phyloP scores from a whole-genome alignment of 1,139 yeast genomes.

The Taphrina flavorubra region DNA sequence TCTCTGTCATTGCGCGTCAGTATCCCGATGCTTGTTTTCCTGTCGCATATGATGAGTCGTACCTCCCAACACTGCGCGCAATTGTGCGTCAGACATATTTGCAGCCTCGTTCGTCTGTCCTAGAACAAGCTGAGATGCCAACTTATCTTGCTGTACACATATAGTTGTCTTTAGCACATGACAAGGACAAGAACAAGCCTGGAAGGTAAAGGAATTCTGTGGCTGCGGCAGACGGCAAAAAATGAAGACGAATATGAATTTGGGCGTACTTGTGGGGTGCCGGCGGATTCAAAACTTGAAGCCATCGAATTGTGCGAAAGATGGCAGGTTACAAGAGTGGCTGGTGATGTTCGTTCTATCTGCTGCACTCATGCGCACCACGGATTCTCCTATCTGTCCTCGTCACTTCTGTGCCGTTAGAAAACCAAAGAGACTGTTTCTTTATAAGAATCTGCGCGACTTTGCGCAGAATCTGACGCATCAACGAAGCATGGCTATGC shows the following conservation, averaged over 20 bases:
- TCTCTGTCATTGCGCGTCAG: constrained; percentile 9
- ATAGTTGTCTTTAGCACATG: neutral
- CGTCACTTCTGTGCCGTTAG: too few relatives aligned
- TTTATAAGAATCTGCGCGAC: neutral
- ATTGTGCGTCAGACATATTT: constrained; percentile 26
- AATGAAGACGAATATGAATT: neutral
- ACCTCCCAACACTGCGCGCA: constrained; percentile 28
- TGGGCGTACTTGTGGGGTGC: neutral
- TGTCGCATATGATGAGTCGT: neutral
- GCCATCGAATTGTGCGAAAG: constrained; percentile 14
- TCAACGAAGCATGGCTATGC: neutral
- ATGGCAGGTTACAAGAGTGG: constrained; percentile 12
- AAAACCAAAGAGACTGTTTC: too few relatives aligned
- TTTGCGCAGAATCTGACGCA: neutral
- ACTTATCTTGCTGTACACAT: neutral
- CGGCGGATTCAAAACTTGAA: neutral
- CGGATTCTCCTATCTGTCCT: neutral
- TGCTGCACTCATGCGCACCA: neutral
- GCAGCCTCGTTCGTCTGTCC: neutral
- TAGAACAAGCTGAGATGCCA: neutral
- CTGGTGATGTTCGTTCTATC: constrained; percentile 9
- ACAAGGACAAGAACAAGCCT: neutral
- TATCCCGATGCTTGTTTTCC: neutral
- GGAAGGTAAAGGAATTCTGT: neutral
- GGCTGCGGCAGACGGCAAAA: neutral